Percentiles rank a stretch among this genome's conserved stretches.
Conservation (phyloP, 2,329 filamentous ascomycete species). For the Talaromyces sp. region DNA sequence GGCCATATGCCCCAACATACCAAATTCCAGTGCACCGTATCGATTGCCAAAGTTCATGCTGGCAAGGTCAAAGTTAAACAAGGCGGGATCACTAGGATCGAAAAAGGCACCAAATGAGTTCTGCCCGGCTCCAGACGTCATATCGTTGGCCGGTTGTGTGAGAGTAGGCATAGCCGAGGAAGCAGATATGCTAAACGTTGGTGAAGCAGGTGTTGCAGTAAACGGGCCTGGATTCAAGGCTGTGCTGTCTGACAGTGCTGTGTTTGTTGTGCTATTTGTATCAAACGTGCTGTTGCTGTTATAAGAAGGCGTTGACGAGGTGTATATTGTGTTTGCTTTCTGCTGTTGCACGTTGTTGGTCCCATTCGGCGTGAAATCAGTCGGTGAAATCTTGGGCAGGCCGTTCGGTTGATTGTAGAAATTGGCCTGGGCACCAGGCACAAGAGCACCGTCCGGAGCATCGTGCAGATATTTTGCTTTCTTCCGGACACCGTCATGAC, state of each 20-base stretch:
- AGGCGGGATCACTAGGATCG: conserved; percentile 82
- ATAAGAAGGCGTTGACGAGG: conserved; percentile 26
- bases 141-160: conserved; percentile 47
- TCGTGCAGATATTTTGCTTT: conserved; percentile 99
- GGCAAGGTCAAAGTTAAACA: conserved; percentile 95
- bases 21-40: conserved; percentile 91
- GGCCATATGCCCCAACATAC: conserved; percentile 94
- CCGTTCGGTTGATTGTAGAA: conserved; percentile 47
- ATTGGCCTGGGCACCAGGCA: conserved; percentile 76
- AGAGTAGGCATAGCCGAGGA: conserved; percentile 37
- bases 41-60: conserved; percentile 94
- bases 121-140: conserved; percentile 43
- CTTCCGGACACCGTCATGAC: conserved; percentile 94
- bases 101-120: conserved; percentile 60
- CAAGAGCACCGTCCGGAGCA: conserved; percentile 79
- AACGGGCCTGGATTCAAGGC: conserved; percentile 50
- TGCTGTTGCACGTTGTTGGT: conserved; percentile 39
- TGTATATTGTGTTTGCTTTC: conserved; percentile 27
- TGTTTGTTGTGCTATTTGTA: conserved; percentile 34
- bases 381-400: conserved; percentile 23
- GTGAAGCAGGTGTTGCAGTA: conserved; percentile 63
- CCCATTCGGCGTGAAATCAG: conserved; percentile 29
- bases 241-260: conserved; percentile 42
- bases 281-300: conserved; percentile 32
- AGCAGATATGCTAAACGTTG: conserved; percentile 58